Evolutionary conservation across 1,139 yeast genomes (phyloP), one percentile per base, ranked within the genome.

Genomic region (Geotrichum cucujoidarum): DNA sequence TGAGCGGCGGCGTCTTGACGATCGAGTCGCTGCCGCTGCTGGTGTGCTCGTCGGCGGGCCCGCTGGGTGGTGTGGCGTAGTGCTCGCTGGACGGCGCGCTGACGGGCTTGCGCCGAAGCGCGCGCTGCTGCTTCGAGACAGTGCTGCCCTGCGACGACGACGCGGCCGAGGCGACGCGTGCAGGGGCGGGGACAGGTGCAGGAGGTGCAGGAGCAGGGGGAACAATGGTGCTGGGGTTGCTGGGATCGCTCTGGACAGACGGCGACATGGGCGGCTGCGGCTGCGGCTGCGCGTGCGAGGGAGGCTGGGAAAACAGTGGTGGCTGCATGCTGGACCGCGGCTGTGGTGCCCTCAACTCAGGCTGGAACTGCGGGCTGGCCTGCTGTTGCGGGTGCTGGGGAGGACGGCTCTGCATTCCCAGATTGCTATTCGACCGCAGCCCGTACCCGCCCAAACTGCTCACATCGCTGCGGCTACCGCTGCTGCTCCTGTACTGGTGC

Each of bases 251-350:
- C n/a, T n/a, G n/a, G n/a, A n/a, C n/a, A n/a, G n/a, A n/a, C n/a
- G n/a, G n/a, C n/a, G n/a, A n/a, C n/a, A n/a, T n/a, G n/a, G n/a
- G n/a, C n/a, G n/a, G n/a, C n/a, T n/a, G n/a, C n/a, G n/a, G n/a
- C n/a, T n/a, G n/a, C n/a, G n/a, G n/a, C n/a, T n/a, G n/a, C n/a
- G n/a, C n/a, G n/a, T 41, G 35, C 16, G 31, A n/a, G 1, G 46
- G 44, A 1, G 47, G 21, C 30, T 47, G 47, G n/a, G 31, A 29
- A 18, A 47, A 43, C 29, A 47, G 30, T n/a, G 21, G 29, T 13
- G 50, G 42, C 2, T 40, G 35, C 10, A 41, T 43, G 11, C 50
- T 45, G 1, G 50, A 47, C 17, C 50, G 36, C 4, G 50, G 50
- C 16, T 31, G 38, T 2, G 50, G 50, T 13, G 50, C 43, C 33